These are phyloP conservation scores for Cercospora citrullina DNA, from an alignment of 2,329 filamentous ascomycete genomes.

Conservation along the genomic window DNA sequence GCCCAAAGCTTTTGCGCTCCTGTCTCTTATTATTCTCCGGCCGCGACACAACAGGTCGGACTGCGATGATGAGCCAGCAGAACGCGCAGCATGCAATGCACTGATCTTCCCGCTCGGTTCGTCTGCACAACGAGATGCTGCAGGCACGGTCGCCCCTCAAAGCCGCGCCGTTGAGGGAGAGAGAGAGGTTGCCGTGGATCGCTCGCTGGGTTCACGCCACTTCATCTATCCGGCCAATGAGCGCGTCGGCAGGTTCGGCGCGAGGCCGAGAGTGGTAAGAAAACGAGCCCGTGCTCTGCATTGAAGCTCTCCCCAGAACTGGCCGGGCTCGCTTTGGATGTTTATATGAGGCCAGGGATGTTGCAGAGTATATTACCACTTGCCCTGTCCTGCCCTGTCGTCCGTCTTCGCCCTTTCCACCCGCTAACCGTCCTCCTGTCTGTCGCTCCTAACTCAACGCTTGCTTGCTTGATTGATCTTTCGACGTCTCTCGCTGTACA, in stretches of 20 bases:
- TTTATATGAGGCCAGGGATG: slow-evolving; percentile 3
- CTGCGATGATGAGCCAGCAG: background rate
- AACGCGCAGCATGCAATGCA: background rate
- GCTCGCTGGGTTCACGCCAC: background rate
- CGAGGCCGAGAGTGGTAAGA: background rate
- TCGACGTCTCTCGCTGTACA: background rate
- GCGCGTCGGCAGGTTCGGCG: background rate
- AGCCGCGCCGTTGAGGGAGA: background rate
- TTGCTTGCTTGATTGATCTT: background rate
- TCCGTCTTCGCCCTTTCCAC: background rate
- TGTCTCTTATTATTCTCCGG: background rate
- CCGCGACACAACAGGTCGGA: background rate
- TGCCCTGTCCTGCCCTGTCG: background rate
- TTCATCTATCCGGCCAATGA: background rate
- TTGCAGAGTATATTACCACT: background rate
- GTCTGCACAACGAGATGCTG: background rate
- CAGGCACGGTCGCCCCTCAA: background rate
- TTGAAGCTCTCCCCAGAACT: background rate
- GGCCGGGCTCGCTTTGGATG: background rate
- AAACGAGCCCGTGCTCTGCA: background rate
- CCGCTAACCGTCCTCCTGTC: background rate
- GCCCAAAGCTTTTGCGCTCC: background rate
- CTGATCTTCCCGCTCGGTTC: background rate
- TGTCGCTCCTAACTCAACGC: background rate
- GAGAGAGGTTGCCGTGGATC: background rate